phyloP scores from a whole-genome alignment of 768 basidiomycete genomes.

The Pulveroboletus sp. region DNA sequence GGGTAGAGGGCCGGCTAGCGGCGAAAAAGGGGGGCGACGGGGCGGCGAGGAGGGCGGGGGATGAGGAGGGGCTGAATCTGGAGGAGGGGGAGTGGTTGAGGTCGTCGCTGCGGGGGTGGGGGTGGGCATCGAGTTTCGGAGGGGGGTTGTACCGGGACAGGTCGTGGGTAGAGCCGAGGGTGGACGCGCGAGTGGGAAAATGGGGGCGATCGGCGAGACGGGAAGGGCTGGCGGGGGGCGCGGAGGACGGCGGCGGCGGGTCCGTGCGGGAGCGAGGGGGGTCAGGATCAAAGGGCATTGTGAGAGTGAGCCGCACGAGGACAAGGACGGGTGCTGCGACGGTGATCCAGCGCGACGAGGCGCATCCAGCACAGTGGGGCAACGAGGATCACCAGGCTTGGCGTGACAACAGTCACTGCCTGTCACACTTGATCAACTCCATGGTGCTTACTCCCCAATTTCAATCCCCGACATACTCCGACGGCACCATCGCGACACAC shows the following conservation, averaged over 20 bases:
- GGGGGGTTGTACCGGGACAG: constrained; percentile 47
- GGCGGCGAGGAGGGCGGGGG: constrained; percentile 35
- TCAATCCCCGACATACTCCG: constrained; percentile 9
- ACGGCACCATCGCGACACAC: constrained; percentile 15
- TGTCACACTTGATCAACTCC: constrained; percentile 2
- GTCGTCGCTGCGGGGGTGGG: constrained; percentile 67
- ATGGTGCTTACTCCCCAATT: constrained; percentile 5
- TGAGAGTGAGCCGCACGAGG: not conserved
- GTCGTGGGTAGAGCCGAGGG: constrained; percentile 52
- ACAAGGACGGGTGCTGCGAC: constrained; percentile 4
- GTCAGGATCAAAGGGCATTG: constrained; percentile 32
- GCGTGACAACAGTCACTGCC: constrained; percentile 23
- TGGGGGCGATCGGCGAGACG: constrained; percentile 50
- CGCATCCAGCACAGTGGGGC: not conserved
- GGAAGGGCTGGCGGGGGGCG: constrained; percentile 34
- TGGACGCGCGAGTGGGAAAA: constrained; percentile 64
- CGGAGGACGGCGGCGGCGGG: constrained; percentile 30
- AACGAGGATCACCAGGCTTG: constrained; percentile 1
- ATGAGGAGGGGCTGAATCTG: constrained; percentile 12
- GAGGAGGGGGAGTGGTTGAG: constrained; percentile 48
- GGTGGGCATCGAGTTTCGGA: constrained; percentile 29
- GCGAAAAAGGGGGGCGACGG: constrained; percentile 43
- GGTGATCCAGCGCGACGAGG: constrained; percentile 16
- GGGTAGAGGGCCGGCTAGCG: no score
- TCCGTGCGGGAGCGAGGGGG: constrained; percentile 28